Evolutionary conservation across 2,329 filamentous ascomycete genomes (phyloP).

Genomic region (Paecilomyces sp.): DNA sequence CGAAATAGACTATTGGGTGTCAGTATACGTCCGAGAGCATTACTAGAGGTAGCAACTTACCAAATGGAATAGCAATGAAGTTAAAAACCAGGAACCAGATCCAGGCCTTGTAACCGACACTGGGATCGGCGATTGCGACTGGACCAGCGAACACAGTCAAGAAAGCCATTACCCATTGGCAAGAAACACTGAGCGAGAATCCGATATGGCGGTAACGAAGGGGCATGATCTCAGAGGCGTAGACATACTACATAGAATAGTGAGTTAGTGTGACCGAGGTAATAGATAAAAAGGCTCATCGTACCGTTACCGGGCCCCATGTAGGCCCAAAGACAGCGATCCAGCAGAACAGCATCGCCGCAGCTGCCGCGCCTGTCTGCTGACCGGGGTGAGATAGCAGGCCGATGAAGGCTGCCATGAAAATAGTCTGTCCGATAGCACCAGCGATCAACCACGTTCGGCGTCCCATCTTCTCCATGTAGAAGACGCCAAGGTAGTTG

Average conservation of each 20-base stretch:
- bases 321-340: slow-evolving; percentile 24
- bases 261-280: background rate
- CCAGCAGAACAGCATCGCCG: slow-evolving; percentile 24
- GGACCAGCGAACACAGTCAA: slow-evolving; percentile 29
- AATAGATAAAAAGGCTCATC: background rate
- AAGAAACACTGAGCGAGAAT: slow-evolving; percentile 21
- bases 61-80: slow-evolving; percentile 22
- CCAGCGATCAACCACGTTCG: slow-evolving; percentile 21
- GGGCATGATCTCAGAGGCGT: slow-evolving; percentile 25
- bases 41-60: slow-evolving; percentile 1
- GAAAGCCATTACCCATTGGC: slow-evolving; percentile 28
- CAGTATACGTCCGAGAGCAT: background rate
- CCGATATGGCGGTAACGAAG: slow-evolving; percentile 28
- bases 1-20: slow-evolving; percentile 12
- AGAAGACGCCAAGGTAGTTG: slow-evolving; percentile 15
- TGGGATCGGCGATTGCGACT: slow-evolving; percentile 18
- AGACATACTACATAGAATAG: slow-evolving; percentile 18
- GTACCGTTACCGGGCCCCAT: slow-evolving; percentile 17
- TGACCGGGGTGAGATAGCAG: slow-evolving; percentile 8
- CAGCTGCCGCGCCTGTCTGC: slow-evolving; percentile 16
- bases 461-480: slow-evolving; percentile 19
- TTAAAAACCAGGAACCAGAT: slow-evolving; percentile 27
- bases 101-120: slow-evolving; percentile 27
- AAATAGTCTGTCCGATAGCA: slow-evolving; percentile 16
- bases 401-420: slow-evolving; percentile 21